Evolutionary conservation across 495 filamentous ascomycete species (phyloP).

Genomic region (Neurospora sp.): DNA sequence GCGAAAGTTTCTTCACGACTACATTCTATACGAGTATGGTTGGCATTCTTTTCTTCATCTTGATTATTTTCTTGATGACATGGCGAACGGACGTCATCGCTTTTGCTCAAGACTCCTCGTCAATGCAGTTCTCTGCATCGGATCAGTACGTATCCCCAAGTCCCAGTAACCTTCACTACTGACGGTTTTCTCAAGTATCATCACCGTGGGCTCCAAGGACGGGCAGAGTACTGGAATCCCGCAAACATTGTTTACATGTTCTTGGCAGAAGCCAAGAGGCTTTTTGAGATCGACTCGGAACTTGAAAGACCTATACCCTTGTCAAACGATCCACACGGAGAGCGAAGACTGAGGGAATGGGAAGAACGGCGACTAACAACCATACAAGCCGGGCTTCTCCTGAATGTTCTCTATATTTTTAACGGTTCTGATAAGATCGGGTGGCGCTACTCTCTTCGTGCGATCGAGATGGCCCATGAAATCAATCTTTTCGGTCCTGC

Average conservation of each 20-base stretch:
- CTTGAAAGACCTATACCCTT: slow-evolving; percentile 2
- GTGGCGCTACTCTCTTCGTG: slow-evolving; percentile 21
- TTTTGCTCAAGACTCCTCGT: slow-evolving; percentile 31
- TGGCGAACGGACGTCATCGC: slow-evolving; percentile 16
- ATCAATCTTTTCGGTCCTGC: slow-evolving; percentile 17
- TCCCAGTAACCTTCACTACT: neutral
- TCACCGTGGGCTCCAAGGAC: slow-evolving; percentile 18
- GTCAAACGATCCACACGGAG: slow-evolving; percentile 12
- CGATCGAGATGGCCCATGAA: slow-evolving; percentile 25
- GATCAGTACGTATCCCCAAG: slow-evolving; percentile 23
- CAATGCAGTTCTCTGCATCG: slow-evolving; percentile 25
- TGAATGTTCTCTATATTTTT: slow-evolving; percentile 19
- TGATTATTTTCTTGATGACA: slow-evolving; percentile 28
- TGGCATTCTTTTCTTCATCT: slow-evolving; percentile 28
- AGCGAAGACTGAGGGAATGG: slow-evolving; percentile 13
- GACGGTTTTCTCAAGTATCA: slow-evolving; percentile 15
- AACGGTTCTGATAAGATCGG: slow-evolving; percentile 30
- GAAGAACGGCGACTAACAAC: slow-evolving; percentile 19
- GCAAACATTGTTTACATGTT: slow-evolving; percentile 28
- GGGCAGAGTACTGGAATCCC: slow-evolving; percentile 29
- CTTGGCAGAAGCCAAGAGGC: slow-evolving; percentile 28
- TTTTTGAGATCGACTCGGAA: slow-evolving; percentile 26
- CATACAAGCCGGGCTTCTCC: slow-evolving; percentile 24
- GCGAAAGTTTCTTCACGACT: slow-evolving; percentile 24
- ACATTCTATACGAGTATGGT: slow-evolving; percentile 29